A percentile compares a stretch with the other conserved stretches of the same genome.
Evolutionary conservation across 1,139 yeast species (phyloP).

Genomic region (Taphrina pruni): DNA sequence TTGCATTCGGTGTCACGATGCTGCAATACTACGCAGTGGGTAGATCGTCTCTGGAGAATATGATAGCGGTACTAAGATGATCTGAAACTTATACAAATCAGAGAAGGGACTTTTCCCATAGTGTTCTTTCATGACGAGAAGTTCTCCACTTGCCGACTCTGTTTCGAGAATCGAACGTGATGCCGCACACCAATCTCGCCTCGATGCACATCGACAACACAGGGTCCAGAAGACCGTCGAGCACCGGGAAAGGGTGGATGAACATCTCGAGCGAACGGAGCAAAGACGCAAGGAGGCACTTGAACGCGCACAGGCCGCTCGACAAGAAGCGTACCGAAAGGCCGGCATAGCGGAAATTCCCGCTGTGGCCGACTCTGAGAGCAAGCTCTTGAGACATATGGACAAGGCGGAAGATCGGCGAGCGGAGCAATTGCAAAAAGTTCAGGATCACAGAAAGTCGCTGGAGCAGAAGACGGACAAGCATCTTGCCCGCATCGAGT

Average conservation of each 20-base stretch:
- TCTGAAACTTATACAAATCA: background rate
- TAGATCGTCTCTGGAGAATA: too few species aligned
- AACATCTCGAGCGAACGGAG: background rate
- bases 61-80: too few species aligned
- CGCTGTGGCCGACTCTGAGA: background rate
- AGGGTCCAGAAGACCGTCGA: background rate
- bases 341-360: conserved; percentile 2
- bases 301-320: conserved; percentile 9
- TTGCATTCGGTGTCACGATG: too few species aligned
- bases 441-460: background rate
- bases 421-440: background rate
- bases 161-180: background rate
- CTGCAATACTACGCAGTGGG: too few species aligned
- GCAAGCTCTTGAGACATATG: background rate
- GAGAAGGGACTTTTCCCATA: too few species aligned
- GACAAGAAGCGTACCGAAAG: background rate
- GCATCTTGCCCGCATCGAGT: background rate
- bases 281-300: conserved; percentile 2
- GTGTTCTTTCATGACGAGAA: background rate
- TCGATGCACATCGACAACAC: conserved; percentile 7
- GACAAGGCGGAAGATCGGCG: conserved; percentile 4
- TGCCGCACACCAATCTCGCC: background rate
- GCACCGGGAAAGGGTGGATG: conserved; percentile 19
- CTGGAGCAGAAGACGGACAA: conserved; percentile 6
- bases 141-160: background rate